Base-by-base conservation (phyloP, 1,284 basidiomycete genomes). In the Ceratobasidium sp. region DNA sequence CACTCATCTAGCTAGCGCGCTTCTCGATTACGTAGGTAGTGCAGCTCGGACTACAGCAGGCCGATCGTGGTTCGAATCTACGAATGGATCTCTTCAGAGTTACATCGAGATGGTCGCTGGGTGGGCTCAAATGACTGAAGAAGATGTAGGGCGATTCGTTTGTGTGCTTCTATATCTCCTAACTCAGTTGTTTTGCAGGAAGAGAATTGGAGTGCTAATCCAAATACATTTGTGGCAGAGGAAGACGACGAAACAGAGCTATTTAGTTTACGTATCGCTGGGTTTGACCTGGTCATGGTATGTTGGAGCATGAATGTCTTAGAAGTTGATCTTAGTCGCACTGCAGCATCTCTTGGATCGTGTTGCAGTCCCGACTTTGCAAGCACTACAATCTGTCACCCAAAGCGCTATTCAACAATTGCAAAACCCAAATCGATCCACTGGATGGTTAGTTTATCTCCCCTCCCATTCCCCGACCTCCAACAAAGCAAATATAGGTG, bases 211-310 rank as follows among this genome's bases (percentile, higher is more conserved):
- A 87, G 88, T 3, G 88, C 84, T 69, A 92, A 98, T 77, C 89
- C 93, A 0, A 97, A 97, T 76, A 89, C 92, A 1, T 98, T 98
- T 79, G 90, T 98, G 28, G 91, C 92, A 26, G 94, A 98, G 77
- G 96, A 98, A 78, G 94, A 98, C 75, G 97, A 98, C 76, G 95
- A 97, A 76, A 90, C 90, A 0, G 87, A 92, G 62, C 80, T 85
- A 0, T 96, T 94, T 79, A 92, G 92, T 74, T 86, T 96, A 53
- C 88, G 97, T 45, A 87, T 94, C 10, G 91, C 92, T 3, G 90
- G 91, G 2, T 90, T 95, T 76, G 97, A 98, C 78, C 81, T 98
- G 30, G 82, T 97, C 48, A 86, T 86, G 46, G 94, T 96, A 80
- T 76, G 87, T 45, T 6, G 12, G 48, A 16, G 16, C 26, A 18